Conservation (phyloP, 1,284 basidiomycete genomes). For the Leucoagaricus sp. region DNA sequence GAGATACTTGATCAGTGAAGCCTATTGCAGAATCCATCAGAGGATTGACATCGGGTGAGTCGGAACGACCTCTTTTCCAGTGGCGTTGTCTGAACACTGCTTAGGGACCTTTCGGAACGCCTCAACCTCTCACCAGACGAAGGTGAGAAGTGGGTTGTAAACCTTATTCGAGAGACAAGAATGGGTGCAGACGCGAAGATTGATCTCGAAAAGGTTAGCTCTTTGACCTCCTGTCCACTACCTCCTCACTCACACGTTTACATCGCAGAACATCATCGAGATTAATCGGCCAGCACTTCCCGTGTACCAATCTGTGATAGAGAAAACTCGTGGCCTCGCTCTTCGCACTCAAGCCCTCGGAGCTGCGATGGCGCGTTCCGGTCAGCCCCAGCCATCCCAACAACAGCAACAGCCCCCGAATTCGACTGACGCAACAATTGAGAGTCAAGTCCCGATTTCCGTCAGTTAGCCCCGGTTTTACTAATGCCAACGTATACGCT, state of each 20-base stretch:
- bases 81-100: too few species aligned
- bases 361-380: slow-evolving; percentile 73
- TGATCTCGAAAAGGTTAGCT: slow-evolving; percentile 19
- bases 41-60: slow-evolving; percentile 92
- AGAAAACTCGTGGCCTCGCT: slow-evolving; percentile 91
- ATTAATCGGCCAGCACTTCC: slow-evolving; percentile 90
- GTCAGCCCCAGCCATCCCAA: slow-evolving; percentile 19
- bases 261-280: slow-evolving; percentile 86
- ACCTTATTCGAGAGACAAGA: slow-evolving; percentile 94
- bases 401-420: slow-evolving; percentile 12
- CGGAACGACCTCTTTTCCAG: not conserved
- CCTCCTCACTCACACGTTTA: not conserved
- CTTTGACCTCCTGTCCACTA: not conserved
- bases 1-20: slow-evolving; percentile 93
- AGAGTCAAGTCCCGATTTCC: slow-evolving; percentile 5
- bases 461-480: slow-evolving; percentile 4
- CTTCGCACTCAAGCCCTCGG: slow-evolving; percentile 91
- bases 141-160: slow-evolving; percentile 99
- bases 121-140: slow-evolving; percentile 92
- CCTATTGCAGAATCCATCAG: slow-evolving; percentile 97
- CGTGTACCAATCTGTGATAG: slow-evolving; percentile 94
- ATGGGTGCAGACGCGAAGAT: slow-evolving; percentile 65
- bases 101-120: slow-evolving; percentile 89
- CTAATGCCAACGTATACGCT: not conserved
- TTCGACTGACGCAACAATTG: slow-evolving; percentile 1